Base-by-base conservation (phyloP, 768 basidiomycete species). In the Chlorophyllum brunneum region DNA sequence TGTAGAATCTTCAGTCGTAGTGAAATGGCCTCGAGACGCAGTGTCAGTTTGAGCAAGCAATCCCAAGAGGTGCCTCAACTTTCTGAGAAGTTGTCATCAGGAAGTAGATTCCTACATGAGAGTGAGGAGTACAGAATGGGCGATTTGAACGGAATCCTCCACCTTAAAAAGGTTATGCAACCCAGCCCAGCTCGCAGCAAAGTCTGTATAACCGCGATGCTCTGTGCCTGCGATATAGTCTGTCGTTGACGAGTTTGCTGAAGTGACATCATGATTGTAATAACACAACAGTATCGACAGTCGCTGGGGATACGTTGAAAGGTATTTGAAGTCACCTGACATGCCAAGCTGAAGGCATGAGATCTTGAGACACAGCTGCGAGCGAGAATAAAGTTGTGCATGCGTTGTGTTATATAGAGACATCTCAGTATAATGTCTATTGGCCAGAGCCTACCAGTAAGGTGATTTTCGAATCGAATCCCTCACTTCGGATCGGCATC, bases 401-500 rank as follows among this genome's bases (percentile, higher is more conserved):
- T 20, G 20, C 6, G 7, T 20, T 13, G 37, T 24, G 23, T 23
- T 42, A n/a, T 22, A 27, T n/a, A 42, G 41, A 30, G 3, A n/a
- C 15, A 4, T 11, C 11, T 31, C 29, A 8, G 29, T 15, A 8
- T 18, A 57, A 65, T 31, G 62, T 59, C 54, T 56, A 58, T 38
- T 71, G 68, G 23, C 71, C 71, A 34, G 65, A 70, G 10, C 82
- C 83, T 61, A 88, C 76, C 41, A 92, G 68, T 6, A 79, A 64
- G 8, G 76, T 70, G 46, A 91, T 82, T 39, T 83, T 79, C 50
- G 70, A 70, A 62, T 98, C 95, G 63, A 98, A 98, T 15, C 81
- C 83, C 59, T 93, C 91, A 38, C 78, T 92, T 41, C 97, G 82
- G 58, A 98, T 94, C 2, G 97, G 97, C 95, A 98, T 99, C 67